These are phyloP conservation scores for Aspergillus brasiliensis DNA, from an alignment of 2,329 filamentous ascomycete species.

Conservation along the genomic window DNA sequence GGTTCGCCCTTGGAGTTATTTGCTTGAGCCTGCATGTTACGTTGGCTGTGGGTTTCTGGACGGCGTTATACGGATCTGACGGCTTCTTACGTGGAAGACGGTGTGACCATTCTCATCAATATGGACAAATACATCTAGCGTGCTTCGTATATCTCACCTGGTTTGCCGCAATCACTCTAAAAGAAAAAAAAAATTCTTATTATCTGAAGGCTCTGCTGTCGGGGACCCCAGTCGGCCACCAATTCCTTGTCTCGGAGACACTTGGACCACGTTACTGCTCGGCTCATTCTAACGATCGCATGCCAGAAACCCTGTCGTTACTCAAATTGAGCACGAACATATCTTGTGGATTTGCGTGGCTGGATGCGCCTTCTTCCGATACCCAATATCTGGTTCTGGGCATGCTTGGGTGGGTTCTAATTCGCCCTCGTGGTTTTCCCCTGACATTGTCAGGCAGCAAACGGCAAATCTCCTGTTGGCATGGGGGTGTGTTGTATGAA, in stretches of 20 bases:
- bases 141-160: conserved; percentile 34
- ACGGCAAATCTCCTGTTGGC: not conserved
- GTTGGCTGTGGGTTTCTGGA: conserved; percentile 37
- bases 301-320: not conserved
- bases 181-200: conserved; percentile 5
- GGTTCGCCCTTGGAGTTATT: conserved; percentile 35
- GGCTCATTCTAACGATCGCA: not conserved
- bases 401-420: not conserved
- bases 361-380: not conserved
- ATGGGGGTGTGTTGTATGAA: not conserved
- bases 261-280: not conserved
- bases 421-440: not conserved
- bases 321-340: not conserved
- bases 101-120: conserved; percentile 38
- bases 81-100: conserved; percentile 37
- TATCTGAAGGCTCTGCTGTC: not conserved
- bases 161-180: conserved; percentile 26
- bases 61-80: conserved; percentile 44
- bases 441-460: not conserved
- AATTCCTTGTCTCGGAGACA: not conserved
- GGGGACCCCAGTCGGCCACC: not conserved
- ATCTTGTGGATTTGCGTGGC: not conserved
- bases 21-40: conserved; percentile 36
- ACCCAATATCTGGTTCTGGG: not conserved
- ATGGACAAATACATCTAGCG: conserved; percentile 42